phyloP scores from a whole-genome alignment of 164 flowering plant genomes.

The Tetrastigma voinierianum region DNA sequence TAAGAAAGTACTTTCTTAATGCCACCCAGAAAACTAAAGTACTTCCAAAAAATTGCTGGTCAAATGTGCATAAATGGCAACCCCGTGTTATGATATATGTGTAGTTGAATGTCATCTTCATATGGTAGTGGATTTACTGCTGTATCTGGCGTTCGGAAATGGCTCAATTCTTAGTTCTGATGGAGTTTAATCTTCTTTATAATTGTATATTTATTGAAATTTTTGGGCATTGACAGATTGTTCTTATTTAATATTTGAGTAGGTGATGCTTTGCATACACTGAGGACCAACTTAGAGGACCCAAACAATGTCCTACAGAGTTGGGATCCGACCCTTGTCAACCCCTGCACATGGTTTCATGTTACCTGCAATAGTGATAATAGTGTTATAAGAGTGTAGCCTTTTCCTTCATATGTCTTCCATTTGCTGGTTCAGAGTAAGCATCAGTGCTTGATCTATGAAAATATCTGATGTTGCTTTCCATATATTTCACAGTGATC shows the following conservation, averaged over 20 bases:
- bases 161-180: too few relatives aligned
- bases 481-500: constrained; percentile 54
- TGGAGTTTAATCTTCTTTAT: too few relatives aligned
- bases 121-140: too few relatives aligned
- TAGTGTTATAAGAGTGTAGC: constrained; percentile 92
- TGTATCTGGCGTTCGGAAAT: too few relatives aligned
- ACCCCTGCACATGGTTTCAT: constrained; percentile 97
- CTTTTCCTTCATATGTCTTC: neutral
- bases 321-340: constrained; percentile 96
- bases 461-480: constrained; percentile 1
- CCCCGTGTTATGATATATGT: too few relatives aligned
- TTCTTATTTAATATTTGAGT: constrained; percentile 17
- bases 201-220: too few relatives aligned
- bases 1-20: too few relatives aligned
- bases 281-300: constrained; percentile 68
- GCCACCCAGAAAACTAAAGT: too few relatives aligned
- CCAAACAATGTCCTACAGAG: constrained; percentile 89
- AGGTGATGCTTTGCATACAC: constrained; percentile 89
- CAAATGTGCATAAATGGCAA: too few relatives aligned
- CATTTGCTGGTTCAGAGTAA: neutral
- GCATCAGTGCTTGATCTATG: neutral
- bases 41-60: too few relatives aligned
- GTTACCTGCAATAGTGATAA: constrained; percentile 91
- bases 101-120: too few relatives aligned
- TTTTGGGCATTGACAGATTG: neutral